phyloP scores from a whole-genome alignment of 345 rosid genomes.

The Geranium brycei region DNA sequence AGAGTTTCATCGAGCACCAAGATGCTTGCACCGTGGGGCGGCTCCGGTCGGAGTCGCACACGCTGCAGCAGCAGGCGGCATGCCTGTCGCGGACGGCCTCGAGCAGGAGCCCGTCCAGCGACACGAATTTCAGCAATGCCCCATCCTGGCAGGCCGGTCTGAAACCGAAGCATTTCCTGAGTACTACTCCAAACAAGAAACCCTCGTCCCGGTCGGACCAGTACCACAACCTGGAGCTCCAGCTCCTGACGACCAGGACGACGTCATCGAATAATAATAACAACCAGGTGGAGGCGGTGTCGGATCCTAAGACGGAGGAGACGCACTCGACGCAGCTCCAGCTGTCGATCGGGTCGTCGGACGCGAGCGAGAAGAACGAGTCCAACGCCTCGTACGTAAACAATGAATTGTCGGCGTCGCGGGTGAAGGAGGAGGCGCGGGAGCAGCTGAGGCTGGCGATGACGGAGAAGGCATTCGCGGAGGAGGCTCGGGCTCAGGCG shows the following conservation, averaged over 20 bases:
- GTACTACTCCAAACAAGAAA: slow-evolving; percentile 15
- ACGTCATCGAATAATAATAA: neutral
- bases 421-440: slow-evolving; percentile 24
- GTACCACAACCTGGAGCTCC: slow-evolving; percentile 53
- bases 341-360: slow-evolving; percentile 51
- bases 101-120: slow-evolving; percentile 50
- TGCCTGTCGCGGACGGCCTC: slow-evolving; percentile 55
- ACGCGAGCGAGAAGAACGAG: slow-evolving; percentile 7
- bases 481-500: slow-evolving; percentile 51
- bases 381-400: slow-evolving; percentile 8
- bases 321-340: slow-evolving; percentile 38
- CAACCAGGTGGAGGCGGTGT: slow-evolving; percentile 1
- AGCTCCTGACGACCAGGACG: slow-evolving; percentile 28
- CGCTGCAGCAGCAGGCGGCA: slow-evolving; percentile 23
- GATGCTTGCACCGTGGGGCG: slow-evolving; percentile 65
- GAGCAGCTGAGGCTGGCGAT: slow-evolving; percentile 43
- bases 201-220: neutral
- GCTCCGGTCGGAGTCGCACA: slow-evolving; percentile 27
- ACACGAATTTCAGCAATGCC: slow-evolving; percentile 33
- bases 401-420: slow-evolving; percentile 10
- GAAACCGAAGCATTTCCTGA: slow-evolving; percentile 22
- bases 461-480: slow-evolving; percentile 48
- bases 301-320: slow-evolving; percentile 19
- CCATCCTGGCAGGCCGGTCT: slow-evolving; percentile 24
- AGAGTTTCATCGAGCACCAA: slow-evolving; percentile 97